phyloP scores from a whole-genome alignment of 2,329 filamentous ascomycete species.

The Exserohilum turcica region DNA sequence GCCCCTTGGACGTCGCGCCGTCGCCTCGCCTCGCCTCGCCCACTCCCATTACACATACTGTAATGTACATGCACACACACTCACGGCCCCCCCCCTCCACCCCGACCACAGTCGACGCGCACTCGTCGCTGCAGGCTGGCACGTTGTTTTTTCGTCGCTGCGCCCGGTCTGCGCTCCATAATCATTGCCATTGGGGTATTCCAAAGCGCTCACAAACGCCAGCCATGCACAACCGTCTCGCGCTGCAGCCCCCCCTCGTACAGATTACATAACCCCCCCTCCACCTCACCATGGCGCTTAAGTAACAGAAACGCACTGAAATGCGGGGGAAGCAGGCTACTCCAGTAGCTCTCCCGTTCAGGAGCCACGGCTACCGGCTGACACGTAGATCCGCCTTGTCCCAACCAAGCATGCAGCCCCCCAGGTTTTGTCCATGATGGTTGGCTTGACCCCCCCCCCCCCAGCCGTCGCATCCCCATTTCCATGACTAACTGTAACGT shows the following conservation, averaged over 20 bases:
- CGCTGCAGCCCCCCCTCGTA: conserved; percentile 12
- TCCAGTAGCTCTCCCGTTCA: conserved; percentile 38
- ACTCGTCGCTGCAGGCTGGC: conserved; percentile 1
- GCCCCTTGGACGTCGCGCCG: too few relatives aligned
- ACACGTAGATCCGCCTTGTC: conserved; percentile 30
- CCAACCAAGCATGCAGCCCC: conserved; percentile 26
- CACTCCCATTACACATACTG: too few relatives aligned
- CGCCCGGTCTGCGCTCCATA: conserved; percentile 30
- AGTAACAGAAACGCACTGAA: conserved; percentile 44
- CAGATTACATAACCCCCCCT: conserved; percentile 22
- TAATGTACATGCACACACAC: too few relatives aligned
- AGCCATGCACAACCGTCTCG: conserved; percentile 32
- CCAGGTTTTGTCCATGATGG: conserved; percentile 24
- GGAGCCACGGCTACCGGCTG: conserved; percentile 23
- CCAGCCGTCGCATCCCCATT: conserved; percentile 32
- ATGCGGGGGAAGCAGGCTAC: conserved; percentile 46
- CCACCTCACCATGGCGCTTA: conserved; percentile 22
- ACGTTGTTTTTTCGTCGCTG: conserved; percentile 8
- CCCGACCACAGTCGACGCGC: background rate
- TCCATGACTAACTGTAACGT: conserved; percentile 44
- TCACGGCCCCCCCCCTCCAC: background rate
- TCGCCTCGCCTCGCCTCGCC: background rate
- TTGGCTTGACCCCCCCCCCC: conserved; percentile 27
- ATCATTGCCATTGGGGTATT: conserved; percentile 42
- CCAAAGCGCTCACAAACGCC: conserved; percentile 43